Evolutionary conservation across 768 basidiomycete species (phyloP), one percentile per base, ranked within the genome.

Genomic region (Tylopilus felleus): DNA sequence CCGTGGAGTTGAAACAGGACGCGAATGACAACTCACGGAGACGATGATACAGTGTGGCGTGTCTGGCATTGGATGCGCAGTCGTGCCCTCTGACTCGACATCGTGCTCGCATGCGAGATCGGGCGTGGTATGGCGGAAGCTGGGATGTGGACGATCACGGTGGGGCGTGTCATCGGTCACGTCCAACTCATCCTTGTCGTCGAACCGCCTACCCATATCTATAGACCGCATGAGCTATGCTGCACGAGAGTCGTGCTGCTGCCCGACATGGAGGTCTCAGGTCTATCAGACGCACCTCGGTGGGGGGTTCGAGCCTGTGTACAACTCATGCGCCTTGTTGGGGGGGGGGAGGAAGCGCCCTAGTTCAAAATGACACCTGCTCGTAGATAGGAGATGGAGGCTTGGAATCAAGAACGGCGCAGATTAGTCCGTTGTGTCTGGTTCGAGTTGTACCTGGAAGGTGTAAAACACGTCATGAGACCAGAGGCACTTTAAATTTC

Each of bases 21-120:
- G 19, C 5, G 27, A n/a, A 46, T 28, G 17, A 19, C n/a, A 41
- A 65, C 63, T 65, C 51, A 65, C 64, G 22, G 57, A 51, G 39
- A 52, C 16, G 42, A 48, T 8, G 31, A 29, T 25, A 22, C 17
- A 40, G 21, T 25, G 14, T 25, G 50, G 42, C 39, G 8, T 17
- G 1, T 49, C 27, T 1, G 49, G 28, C 8, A 40, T 14, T 16
- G 22, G 36, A 14, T 21, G 29, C 29, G 16, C 8, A 6, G 40
- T 3, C 33, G 45, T 44, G 27, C 56, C 60, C 29, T 56, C 57
- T 10, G 17, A 19, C 9, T 47, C 55, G 5, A 17, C 16, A 6
- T 36, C 35, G 17, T 48, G 58, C 33, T 63, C 71, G 36, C 47
- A 56, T 19, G 60, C 51, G 52, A 48, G 31, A 17, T 55, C 43